A percentile compares a stretch with the other conserved stretches of the same genome.
These are phyloP conservation scores for Pythium rishiriense DNA, from an alignment of 352 stramenopile genomes.

Conservation along the genomic window DNA sequence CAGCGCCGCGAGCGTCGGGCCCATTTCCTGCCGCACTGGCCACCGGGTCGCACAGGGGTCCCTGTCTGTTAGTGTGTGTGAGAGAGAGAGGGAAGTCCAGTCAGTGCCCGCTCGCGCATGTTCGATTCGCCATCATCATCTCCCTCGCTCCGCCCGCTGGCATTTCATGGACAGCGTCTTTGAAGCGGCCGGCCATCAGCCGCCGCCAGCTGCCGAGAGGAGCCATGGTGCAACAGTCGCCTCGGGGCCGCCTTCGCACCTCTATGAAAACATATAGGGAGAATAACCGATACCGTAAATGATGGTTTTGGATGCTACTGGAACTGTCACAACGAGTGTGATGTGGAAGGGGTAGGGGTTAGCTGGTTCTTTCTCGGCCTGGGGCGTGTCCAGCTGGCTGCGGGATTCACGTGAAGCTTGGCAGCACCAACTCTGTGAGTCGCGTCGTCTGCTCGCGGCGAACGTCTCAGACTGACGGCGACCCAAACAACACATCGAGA, in stretches of 20 bases:
- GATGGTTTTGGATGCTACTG: not conserved
- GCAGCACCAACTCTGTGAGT: not conserved
- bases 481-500: not conserved
- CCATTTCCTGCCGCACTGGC: not conserved
- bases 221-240: not conserved
- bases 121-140: constrained; percentile 11
- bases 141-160: not conserved
- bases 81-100: not conserved
- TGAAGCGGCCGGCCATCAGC: constrained; percentile 7
- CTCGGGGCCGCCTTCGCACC: not conserved
- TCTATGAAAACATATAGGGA: not conserved
- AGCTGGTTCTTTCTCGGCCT: not conserved
- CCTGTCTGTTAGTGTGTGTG: not conserved
- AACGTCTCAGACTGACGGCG: not conserved
- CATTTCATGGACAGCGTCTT: not conserved
- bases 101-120: constrained; percentile 1
- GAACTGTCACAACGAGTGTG: not conserved
- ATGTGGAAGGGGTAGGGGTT: not conserved
- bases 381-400: not conserved
- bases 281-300: not conserved
- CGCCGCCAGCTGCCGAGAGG: not conserved
- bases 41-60: no score
- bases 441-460: constrained; percentile 3
- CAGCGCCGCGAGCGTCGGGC: not conserved
- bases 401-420: not conserved